phyloP scores from a whole-genome alignment of 106 monocot genomes.

The Alisma plantagoaquatica region DNA sequence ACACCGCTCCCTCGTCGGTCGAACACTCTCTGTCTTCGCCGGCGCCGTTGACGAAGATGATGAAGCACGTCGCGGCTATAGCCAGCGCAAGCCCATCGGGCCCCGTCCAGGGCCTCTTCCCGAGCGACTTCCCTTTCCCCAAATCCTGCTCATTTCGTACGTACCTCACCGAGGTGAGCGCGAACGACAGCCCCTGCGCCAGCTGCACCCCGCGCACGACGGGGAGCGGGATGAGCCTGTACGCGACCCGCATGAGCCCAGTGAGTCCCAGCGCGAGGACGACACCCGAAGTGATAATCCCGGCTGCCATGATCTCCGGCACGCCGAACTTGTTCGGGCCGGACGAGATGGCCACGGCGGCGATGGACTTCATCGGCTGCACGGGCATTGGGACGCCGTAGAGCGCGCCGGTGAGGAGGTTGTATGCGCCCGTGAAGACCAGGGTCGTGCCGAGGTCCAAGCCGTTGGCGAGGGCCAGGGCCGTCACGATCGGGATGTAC shows the following conservation, averaged over 20 bases:
- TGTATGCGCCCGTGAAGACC: slow-evolving; percentile 90
- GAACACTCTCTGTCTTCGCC: slow-evolving; percentile 12
- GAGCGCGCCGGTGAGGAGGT: slow-evolving; percentile 63
- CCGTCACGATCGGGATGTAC: slow-evolving; percentile 75
- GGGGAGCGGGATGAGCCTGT: slow-evolving; percentile 72
- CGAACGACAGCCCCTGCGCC: slow-evolving; percentile 63
- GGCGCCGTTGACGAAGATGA: slow-evolving; percentile 46
- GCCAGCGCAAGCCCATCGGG: slow-evolving; percentile 83
- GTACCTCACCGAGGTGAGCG: slow-evolving; percentile 51
- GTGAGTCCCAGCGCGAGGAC: slow-evolving; percentile 70
- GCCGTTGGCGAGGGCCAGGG: slow-evolving; percentile 56
- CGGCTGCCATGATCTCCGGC: slow-evolving; percentile 89
- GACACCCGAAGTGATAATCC: slow-evolving; percentile 45
- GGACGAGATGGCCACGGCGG: slow-evolving; percentile 77
- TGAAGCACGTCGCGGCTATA: slow-evolving; percentile 45
- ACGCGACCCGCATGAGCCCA: slow-evolving; percentile 70
- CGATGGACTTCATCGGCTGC: slow-evolving; percentile 99
- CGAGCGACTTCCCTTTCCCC: slow-evolving; percentile 27
- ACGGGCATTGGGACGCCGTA: slow-evolving; percentile 96
- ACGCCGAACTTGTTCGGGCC: slow-evolving; percentile 27
- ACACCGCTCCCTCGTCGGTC: background rate
- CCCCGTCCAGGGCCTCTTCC: slow-evolving; percentile 51
- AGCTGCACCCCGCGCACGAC: slow-evolving; percentile 97
- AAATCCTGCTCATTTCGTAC: slow-evolving; percentile 52
- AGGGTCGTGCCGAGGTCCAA: slow-evolving; percentile 89